phyloP scores from a whole-genome alignment of 2,329 filamentous ascomycete genomes.

The Monilinia vaccinii-corymbosi region DNA sequence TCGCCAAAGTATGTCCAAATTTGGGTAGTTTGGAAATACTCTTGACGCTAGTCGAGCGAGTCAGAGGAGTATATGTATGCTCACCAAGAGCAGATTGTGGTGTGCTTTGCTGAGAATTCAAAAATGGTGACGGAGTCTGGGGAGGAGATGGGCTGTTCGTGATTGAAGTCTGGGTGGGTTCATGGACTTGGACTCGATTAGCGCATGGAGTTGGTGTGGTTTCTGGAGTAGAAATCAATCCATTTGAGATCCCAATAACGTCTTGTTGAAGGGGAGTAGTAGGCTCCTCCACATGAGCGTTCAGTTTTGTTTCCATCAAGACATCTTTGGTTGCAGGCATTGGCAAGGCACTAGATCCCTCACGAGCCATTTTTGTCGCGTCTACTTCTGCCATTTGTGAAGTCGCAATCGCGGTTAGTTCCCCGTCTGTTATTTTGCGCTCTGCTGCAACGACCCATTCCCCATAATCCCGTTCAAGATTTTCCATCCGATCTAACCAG shows the following conservation, averaged over 20 bases:
- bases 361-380: slow-evolving; percentile 9
- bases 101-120: background rate
- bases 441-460: slow-evolving; percentile 77
- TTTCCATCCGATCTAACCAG: slow-evolving; percentile 84
- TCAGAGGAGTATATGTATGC: background rate
- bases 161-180: background rate
- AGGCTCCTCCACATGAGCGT: background rate
- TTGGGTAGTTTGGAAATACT: slow-evolving; percentile 2
- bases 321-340: background rate
- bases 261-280: background rate
- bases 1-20: slow-evolving; percentile 6
- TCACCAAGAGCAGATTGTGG: background rate
- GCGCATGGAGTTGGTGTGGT: background rate
- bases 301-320: background rate
- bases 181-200: background rate
- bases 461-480: slow-evolving; percentile 66
- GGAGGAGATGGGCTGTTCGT: slow-evolving; percentile 5
- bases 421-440: slow-evolving; percentile 58
- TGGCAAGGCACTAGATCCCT: background rate
- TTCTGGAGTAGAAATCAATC: background rate
- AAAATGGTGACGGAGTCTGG: background rate
- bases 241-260: background rate
- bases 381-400: slow-evolving; percentile 25
- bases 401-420: slow-evolving; percentile 36
- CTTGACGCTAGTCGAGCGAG: slow-evolving; percentile 1